Percentiles rank a stretch among this genome's conserved stretches.
These are phyloP conservation scores for Lithocarpus polystachyus DNA, from an alignment of 306 rosid species.

Conservation along the genomic window DNA sequence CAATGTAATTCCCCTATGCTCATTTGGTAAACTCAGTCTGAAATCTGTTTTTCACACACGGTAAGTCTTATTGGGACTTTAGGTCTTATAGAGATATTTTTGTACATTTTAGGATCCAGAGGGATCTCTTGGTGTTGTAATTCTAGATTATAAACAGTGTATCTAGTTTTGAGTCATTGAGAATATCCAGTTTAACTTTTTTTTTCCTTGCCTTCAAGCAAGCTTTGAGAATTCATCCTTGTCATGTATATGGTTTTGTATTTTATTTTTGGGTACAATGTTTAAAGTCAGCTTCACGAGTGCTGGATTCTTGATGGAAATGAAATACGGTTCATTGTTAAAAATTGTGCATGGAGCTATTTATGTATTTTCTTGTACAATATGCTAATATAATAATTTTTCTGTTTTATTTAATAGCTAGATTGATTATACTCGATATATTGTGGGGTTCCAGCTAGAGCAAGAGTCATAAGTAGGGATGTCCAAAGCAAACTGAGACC, in stretches of 20 bases:
- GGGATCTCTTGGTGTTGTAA: constrained; percentile 44
- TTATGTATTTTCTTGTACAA: background rate
- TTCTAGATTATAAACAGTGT: constrained; percentile 45
- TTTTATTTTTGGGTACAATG: background rate
- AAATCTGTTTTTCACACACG: constrained; percentile 2
- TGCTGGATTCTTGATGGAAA: constrained; percentile 20
- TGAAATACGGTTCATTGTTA: background rate
- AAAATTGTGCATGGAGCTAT: background rate
- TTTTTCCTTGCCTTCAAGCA: constrained; percentile 26
- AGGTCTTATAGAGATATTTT: constrained; percentile 40
- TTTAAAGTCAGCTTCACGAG: background rate
- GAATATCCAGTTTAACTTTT: constrained; percentile 34
- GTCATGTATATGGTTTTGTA: constrained; percentile 36
- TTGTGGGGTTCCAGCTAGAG: too few species aligned
- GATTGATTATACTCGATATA: too few species aligned
- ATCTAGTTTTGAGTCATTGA: constrained; percentile 50
- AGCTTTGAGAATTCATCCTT: constrained; percentile 23
- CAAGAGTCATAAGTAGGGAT: too few species aligned
- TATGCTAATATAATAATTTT: too few species aligned
- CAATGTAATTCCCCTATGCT: background rate
- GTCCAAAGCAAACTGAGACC: too few species aligned
- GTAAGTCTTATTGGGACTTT: constrained; percentile 14
- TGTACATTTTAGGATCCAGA: constrained; percentile 51
- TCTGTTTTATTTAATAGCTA: too few species aligned
- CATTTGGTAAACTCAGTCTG: constrained; percentile 19